These are phyloP conservation scores for Erodium maritimum DNA, from an alignment of 345 rosid genomes.

Conservation along the genomic window DNA sequence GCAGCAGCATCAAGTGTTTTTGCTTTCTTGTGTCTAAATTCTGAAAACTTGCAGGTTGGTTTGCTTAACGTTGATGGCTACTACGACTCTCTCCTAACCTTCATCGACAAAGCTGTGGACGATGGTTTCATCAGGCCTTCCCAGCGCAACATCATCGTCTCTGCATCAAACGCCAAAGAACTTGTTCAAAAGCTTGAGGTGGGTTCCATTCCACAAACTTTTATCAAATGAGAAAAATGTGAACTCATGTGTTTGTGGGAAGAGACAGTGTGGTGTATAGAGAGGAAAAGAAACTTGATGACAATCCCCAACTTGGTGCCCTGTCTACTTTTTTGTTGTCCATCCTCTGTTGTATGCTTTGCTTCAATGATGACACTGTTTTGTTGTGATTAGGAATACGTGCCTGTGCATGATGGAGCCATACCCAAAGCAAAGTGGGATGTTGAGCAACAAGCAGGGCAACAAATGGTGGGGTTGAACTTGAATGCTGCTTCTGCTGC, in stretches of 20 bases:
- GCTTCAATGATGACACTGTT: too few relatives aligned
- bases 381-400: constrained; percentile 46
- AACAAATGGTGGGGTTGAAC: constrained; percentile 21
- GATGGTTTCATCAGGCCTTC: constrained; percentile 90
- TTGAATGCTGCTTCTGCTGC: constrained; percentile 23
- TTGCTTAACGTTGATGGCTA: constrained; percentile 93
- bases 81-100: constrained; percentile 64
- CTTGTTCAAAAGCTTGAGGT: constrained; percentile 95
- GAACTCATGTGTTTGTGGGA: constrained; percentile 1
- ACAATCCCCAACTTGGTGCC: constrained; percentile 4
- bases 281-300: constrained; percentile 7
- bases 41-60: constrained; percentile 53
- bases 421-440: constrained; percentile 77
- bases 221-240: constrained; percentile 2
- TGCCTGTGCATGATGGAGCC: constrained; percentile 69
- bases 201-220: not conserved
- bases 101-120: constrained; percentile 94
- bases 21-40: not conserved
- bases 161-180: constrained; percentile 83
- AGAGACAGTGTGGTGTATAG: constrained; percentile 13
- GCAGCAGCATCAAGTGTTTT: not conserved
- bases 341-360: not conserved
- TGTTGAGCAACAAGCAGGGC: constrained; percentile 32
- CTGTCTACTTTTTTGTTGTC: constrained; percentile 2
- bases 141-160: constrained; percentile 77